Evolutionary conservation across 306 rosid species (phyloP), one percentile per base, ranked within the genome.

Genomic region (Trifolium subterraneum): DNA sequence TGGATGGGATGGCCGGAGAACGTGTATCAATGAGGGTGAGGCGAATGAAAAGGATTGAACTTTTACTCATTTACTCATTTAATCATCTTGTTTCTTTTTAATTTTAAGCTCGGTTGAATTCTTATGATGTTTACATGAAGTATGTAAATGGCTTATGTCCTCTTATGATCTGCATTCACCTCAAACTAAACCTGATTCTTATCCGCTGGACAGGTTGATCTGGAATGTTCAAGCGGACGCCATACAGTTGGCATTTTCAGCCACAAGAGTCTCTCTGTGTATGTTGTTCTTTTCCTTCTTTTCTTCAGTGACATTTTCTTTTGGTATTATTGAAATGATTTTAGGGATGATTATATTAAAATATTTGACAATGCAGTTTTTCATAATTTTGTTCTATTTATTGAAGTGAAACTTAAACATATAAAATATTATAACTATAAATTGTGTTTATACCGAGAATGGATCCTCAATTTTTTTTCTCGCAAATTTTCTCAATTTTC

Each of bases 1-100:
- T 89, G 58, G 97, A 93, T 78, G 84, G 83, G 75, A 22, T 93
- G 68, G 78, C 94, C 54, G 98, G 98, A 86, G 98, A 93, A 76
- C 96, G 96, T 63, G 89, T 93, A 29, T 93, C 97, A 68, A 93
- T 93, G 88, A 87, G 96, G 92, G 98, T 91, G 78, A 79, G 97
- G 59, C 67, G 18, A 74, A 42, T 35, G 16, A 29, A 29, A 66
- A 61, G 58, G 52, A 47, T 68, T 73, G 71, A 74, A 36, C 38
- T 64, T 64, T 18, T 35, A 48, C 38, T 48, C 0, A 22, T 64
- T 18, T 35, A 48, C 38, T 48, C 0, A 22, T 69, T 82, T 8
- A 64, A 33, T 69, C 52, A 48, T 39, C 10, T 25, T 50, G 55
- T 36, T 38, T 31, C 35, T 27, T 64, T 22, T 22, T 4, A 41